phyloP scores from a whole-genome alignment of 305 asterid genomes.

The Salvia sclarea region DNA sequence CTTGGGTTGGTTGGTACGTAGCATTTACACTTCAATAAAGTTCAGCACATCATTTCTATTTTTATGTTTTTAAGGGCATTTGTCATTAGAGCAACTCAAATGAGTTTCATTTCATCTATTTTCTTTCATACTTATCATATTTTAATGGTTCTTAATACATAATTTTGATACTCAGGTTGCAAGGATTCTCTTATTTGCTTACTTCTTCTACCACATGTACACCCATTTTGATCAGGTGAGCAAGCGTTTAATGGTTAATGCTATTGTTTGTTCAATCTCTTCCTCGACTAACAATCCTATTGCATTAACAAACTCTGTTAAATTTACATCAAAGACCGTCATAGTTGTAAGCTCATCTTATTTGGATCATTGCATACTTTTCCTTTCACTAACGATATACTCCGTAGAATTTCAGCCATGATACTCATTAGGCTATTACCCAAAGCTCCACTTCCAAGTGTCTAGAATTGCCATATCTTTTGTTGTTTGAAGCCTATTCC shows the following conservation, averaged over 20 bases:
- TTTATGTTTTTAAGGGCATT: neutral
- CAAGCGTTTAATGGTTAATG: neutral
- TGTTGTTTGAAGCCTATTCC: neutral
- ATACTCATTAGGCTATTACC: neutral
- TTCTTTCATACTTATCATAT: neutral
- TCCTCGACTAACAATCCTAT: neutral
- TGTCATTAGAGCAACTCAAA: neutral
- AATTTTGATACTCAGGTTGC: constrained; percentile 61
- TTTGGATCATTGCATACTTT: neutral
- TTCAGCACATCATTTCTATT: neutral
- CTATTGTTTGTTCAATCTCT: neutral
- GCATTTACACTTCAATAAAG: constrained; percentile 12
- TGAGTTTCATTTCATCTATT: neutral
- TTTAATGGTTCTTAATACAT: constrained; percentile 24
- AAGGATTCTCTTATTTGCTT: constrained; percentile 63
- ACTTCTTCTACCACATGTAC: constrained; percentile 70
- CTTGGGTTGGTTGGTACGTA: constrained; percentile 83
- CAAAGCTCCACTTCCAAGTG: neutral
- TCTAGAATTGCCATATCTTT: neutral
- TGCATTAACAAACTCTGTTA: neutral
- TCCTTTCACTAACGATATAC: neutral
- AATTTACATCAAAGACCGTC: neutral
- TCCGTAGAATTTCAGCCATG: neutral
- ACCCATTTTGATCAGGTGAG: constrained; percentile 76
- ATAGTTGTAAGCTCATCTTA: neutral